Percentiles rank a stretch among this genome's conserved stretches.
phyloP scores from a whole-genome alignment of 148 eudicot genomes.

The Spergularia marina region DNA sequence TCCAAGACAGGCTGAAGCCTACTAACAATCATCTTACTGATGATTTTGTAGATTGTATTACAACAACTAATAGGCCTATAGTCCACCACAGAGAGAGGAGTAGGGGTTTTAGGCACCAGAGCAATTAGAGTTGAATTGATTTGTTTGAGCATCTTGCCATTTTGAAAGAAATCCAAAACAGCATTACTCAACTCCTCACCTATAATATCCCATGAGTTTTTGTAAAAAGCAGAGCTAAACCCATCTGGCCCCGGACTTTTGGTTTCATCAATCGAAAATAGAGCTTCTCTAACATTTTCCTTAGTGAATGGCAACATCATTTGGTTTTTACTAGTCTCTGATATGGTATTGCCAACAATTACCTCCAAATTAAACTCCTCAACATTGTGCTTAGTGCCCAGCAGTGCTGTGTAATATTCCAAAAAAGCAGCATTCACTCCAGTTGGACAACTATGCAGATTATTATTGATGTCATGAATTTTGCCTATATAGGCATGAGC shows the following conservation, averaged over 20 bases:
- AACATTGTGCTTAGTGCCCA: no score
- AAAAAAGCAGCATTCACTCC: no score
- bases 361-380: no score
- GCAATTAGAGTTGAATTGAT: not conserved
- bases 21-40: not conserved
- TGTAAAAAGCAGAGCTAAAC: not conserved
- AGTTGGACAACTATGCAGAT: no score
- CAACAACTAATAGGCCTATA: not conserved
- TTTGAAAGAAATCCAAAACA: not conserved
- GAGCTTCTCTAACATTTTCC: not conserved
- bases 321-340: no score
- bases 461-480: no score
- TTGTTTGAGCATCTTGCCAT: not conserved
- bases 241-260: not conserved
- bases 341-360: no score
- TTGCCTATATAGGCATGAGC: no score
- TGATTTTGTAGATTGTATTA: not conserved
- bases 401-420: no score
- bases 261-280: not conserved
- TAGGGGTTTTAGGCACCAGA: not conserved
- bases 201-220: not conserved
- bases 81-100: not conserved
- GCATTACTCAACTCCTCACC: not conserved
- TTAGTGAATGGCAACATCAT: no score
- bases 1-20: not conserved